Percentiles rank a stretch among this genome's conserved stretches.
Conservation (phyloP, 2,329 filamentous ascomycete genomes). For the Didymella segeticola region DNA sequence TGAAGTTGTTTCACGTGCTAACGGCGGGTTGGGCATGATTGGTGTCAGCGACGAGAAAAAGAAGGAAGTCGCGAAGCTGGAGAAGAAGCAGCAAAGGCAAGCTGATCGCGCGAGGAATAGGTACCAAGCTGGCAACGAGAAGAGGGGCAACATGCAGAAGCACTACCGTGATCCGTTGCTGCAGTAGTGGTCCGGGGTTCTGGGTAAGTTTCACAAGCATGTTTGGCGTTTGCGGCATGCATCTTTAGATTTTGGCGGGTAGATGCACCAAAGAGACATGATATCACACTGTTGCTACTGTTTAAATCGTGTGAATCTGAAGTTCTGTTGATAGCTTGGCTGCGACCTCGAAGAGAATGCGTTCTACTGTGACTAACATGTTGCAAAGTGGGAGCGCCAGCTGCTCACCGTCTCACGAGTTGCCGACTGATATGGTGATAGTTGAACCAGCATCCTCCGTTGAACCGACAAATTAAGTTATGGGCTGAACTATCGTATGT, state of each 20-base stretch:
- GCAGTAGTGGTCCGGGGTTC: slow-evolving; percentile 48
- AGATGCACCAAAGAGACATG: slow-evolving; percentile 14
- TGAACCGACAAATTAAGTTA: too few relatives aligned
- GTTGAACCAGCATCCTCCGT: too few relatives aligned
- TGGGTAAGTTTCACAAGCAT: slow-evolving; percentile 4
- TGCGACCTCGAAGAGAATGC: too few relatives aligned
- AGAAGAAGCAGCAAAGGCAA: slow-evolving; percentile 72
- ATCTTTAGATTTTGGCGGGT: not conserved
- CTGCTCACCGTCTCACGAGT: too few relatives aligned
- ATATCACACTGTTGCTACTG: not conserved
- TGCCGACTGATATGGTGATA: too few relatives aligned
- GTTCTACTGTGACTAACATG: too few relatives aligned
- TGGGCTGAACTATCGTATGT: too few relatives aligned
- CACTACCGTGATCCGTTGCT: slow-evolving; percentile 69
- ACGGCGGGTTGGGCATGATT: slow-evolving; percentile 77
- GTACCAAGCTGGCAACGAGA: slow-evolving; percentile 73
- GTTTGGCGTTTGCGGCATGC: slow-evolving; percentile 15
- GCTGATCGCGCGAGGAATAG: slow-evolving; percentile 66
- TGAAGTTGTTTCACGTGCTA: slow-evolving; percentile 66
- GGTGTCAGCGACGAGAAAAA: slow-evolving; percentile 80
- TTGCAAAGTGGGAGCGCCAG: too few relatives aligned
- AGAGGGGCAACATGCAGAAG: slow-evolving; percentile 78
- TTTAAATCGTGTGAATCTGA: too few relatives aligned
- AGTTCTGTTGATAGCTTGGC: too few relatives aligned
- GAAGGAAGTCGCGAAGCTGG: slow-evolving; percentile 68